phyloP scores from a whole-genome alignment of 169 alveolate genomes.

The Miamiensis avidus region DNA sequence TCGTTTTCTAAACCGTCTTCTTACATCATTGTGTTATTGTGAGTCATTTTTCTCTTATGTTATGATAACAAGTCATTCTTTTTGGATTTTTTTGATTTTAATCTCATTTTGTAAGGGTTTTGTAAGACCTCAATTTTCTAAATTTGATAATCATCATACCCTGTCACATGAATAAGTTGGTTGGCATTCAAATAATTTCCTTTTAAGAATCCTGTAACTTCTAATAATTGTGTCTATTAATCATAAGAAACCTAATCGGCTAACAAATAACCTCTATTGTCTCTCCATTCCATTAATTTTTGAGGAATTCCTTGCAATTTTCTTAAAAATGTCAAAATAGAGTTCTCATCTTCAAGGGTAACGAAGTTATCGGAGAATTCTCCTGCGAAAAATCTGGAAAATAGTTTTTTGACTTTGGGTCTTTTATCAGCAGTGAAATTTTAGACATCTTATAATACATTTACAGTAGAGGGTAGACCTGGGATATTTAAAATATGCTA shows the following conservation, averaged over 20 bases:
- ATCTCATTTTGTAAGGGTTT: constrained; percentile 37
- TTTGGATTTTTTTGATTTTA: constrained; percentile 48
- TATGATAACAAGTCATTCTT: no score
- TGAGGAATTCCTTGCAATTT: constrained; percentile 29
- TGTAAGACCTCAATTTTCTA: constrained; percentile 55
- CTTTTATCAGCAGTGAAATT: constrained; percentile 54
- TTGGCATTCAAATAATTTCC: constrained; percentile 70
- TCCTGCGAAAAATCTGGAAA: constrained; percentile 73
- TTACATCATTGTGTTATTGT: no score
- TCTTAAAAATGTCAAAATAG: constrained; percentile 61
- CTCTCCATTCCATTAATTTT: constrained; percentile 48
- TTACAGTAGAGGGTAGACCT: constrained; percentile 68
- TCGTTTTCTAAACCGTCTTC: no score
- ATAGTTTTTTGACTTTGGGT: constrained; percentile 77
- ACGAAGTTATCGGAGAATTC: constrained; percentile 69
- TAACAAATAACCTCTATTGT: constrained; percentile 66
- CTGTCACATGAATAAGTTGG: constrained; percentile 82
- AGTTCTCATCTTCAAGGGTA: constrained; percentile 31
- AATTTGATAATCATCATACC: constrained; percentile 77
- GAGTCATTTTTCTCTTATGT: no score
- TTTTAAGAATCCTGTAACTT: constrained; percentile 38
- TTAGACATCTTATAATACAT: constrained; percentile 71
- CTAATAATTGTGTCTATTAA: constrained; percentile 19
- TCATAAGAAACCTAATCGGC: constrained; percentile 47
- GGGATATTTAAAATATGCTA: neutral